Evolutionary conservation across 1,139 yeast species (phyloP), one percentile per base, ranked within the genome.

Genomic region (Kluyveromyces sp.): DNA sequence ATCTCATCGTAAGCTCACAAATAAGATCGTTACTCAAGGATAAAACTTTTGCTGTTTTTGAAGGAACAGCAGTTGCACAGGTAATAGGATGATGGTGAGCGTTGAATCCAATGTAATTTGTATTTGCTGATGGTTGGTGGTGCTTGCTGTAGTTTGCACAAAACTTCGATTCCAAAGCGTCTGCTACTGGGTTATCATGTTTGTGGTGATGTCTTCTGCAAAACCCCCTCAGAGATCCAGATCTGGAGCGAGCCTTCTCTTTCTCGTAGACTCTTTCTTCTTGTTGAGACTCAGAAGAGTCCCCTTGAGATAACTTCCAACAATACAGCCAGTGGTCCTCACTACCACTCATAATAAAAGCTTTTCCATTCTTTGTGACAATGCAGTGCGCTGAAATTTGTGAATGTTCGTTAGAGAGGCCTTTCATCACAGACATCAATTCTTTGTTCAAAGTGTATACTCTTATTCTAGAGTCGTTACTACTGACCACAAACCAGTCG

Each of bases 21-120:
- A 88, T 77, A 3, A 84, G 77, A 58, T 88, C 96, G 56, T 83
- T 83, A 1, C 94, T 82, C 36, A 80, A 67, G 40, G 82, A 80
- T 41, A 88, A 63, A 13, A 83, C 66, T 46, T 76, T 78, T 46
- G 76, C 72, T 0, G 96, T 81, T 2, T 69, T 68, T n/a, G 75
- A 67, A 0, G 96, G 96, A 0, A 95, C 96, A 65, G 87, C 78
- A 0, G 78, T 56, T 0, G 95, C 92, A 17, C 77, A 79, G 39
- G 92, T 87, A 19, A 87, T 85, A 35, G 77, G 74, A 0, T 82
- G 69, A 53, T 77, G 78, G 62, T 84, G 88, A 0, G 94, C 87
- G 63, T 83, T 94, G 60, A 87, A 84, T 3, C 84, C 73, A 3
- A 83, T 71, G 58, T 78, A 78, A 49, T 77, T 60, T 16, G 49